phyloP scores from a whole-genome alignment of 345 rosid genomes.

The Rhodamnia argentea region DNA sequence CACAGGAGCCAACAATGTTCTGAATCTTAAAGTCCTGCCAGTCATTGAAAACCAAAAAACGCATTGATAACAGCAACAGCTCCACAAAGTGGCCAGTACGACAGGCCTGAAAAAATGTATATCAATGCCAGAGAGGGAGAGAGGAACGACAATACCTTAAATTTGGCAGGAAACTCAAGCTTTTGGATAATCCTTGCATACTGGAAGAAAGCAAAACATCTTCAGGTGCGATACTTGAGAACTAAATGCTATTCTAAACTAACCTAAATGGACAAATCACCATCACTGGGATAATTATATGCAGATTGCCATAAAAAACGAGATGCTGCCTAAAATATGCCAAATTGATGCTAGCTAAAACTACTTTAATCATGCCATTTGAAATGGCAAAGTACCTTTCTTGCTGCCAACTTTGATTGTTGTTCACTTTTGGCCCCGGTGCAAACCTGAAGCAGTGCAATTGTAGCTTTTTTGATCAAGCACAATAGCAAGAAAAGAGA shows the following conservation, averaged over 20 bases:
- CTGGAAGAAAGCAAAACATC: slow-evolving; percentile 22
- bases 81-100: not conserved
- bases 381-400: slow-evolving; percentile 36
- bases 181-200: slow-evolving; percentile 77
- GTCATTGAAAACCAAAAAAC: not conserved
- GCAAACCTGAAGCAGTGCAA: slow-evolving; percentile 39
- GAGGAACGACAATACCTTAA: slow-evolving; percentile 43
- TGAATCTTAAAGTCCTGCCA: slow-evolving; percentile 80
- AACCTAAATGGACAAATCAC: not conserved
- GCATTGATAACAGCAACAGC: not conserved
- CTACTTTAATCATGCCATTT: not conserved
- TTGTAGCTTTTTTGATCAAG: not conserved
- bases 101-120: not conserved
- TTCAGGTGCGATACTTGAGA: not conserved
- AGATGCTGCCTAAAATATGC: not conserved
- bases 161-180: slow-evolving; percentile 78
- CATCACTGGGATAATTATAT: not conserved
- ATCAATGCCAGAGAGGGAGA: not conserved
- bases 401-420: slow-evolving; percentile 65
- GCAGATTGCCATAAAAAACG: not conserved
- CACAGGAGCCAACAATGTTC: slow-evolving; percentile 81
- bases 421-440: slow-evolving; percentile 85
- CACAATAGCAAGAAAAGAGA: not conserved
- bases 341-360: not conserved
- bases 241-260: not conserved